Base-by-base conservation (phyloP, 2,329 filamentous ascomycete genomes). In the Mycosphaerella arachidis region DNA sequence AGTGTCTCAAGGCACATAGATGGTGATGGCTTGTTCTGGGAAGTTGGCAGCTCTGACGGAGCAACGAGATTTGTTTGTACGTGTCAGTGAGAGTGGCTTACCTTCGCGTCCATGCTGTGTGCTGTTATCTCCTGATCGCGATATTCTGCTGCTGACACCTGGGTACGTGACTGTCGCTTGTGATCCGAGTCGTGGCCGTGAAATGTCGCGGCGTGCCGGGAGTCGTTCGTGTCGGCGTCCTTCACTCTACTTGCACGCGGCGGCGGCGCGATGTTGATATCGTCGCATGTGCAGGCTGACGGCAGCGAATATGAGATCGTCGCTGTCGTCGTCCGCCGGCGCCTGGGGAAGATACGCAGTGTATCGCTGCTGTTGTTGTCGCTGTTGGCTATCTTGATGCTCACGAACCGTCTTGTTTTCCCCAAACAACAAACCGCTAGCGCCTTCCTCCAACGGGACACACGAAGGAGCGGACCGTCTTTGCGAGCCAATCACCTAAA, bases 31-130 rank as follows among this genome's bases (percentile, higher is more conserved):
- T 29, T 45, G 27, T 13, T 16, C 31, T 35, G 30, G 35, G 55
- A 51, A 45, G 46, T 55, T 33, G 48, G 53, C 48, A 51, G 43
- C 30, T 40, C 59, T 54, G 31, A 53, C 55, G 59, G 27, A 46
- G 43, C 52, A 40, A 54, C 53, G 51, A 54, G 29, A 16, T 20
- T 24, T 52, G 27, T 20, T 31, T 20, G 50, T 35, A 43, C 24
- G 24, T 20, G 29, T 31, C 30, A n/a, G 8, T 35, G 50, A 20
- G 5, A 20, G 30, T n/a, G 40, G 46, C 70, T 70, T 72, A 79
- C 77, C 73, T 78, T 78, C 70, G 76, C 76, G 62, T 79, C 76
- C 77, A 78, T 78, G 63, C 52, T 74, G 68, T 30, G 45, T 51
- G 59, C 27, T 51, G 40, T 9, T 54, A 24, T 54, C 45, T n/a